phyloP scores from a whole-genome alignment of 1,284 basidiomycete genomes.

The Melanopsichium pennsylvanicum region DNA sequence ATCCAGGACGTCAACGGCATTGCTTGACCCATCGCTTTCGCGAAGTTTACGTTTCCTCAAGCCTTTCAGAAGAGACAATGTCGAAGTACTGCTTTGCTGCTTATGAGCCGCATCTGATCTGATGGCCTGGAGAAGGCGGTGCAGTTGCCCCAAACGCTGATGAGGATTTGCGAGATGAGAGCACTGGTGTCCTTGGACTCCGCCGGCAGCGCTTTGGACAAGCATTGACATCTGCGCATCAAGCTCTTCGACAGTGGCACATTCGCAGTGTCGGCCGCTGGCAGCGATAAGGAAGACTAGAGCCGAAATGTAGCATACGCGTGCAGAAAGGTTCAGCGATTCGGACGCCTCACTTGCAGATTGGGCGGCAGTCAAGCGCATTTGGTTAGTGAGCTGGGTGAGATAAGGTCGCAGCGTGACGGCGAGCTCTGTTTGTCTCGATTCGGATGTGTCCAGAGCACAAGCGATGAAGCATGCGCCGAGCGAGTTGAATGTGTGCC shows the following conservation, averaged over 20 bases:
- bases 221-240: slow-evolving; percentile 4
- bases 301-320: slow-evolving; percentile 8
- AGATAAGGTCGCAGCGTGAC: slow-evolving; percentile 17
- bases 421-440: slow-evolving; percentile 3
- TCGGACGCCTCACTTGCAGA: not conserved
- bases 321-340: not conserved
- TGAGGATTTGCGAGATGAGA: not conserved
- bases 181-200: not conserved
- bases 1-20: slow-evolving; percentile 3
- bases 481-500: not conserved
- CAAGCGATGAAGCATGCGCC: slow-evolving; percentile 12
- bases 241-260: slow-evolving; percentile 2
- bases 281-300: not conserved
- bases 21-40: not conserved
- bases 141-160: not conserved
- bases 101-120: not conserved
- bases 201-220: not conserved
- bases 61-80: not conserved
- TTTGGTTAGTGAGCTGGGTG: slow-evolving; percentile 15
- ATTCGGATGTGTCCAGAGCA: not conserved
- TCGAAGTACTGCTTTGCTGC: not conserved
- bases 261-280: slow-evolving; percentile 8
- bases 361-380: not conserved
- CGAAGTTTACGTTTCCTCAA: slow-evolving; percentile 20
- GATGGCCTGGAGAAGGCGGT: not conserved